Evolutionary conservation across 345 rosid genomes (phyloP).

Genomic region (Geranium rotundifolium): DNA sequence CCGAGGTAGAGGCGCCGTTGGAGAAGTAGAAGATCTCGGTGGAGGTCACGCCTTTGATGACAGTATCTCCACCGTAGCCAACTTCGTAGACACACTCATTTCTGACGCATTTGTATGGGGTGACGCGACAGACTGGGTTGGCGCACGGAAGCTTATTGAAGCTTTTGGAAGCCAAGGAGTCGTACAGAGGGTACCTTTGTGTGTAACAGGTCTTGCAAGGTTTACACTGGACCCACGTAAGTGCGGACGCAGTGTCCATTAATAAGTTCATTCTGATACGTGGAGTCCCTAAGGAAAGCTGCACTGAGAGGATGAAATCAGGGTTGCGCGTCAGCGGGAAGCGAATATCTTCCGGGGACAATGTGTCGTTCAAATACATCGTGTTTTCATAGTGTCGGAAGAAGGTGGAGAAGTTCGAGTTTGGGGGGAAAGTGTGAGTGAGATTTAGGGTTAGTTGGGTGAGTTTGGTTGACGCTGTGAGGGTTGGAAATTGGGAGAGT

Average conservation of each 20-base stretch:
- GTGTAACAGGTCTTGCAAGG: slow-evolving; percentile 17
- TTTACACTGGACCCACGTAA: slow-evolving; percentile 17
- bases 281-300: slow-evolving; percentile 1
- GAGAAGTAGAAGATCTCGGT: slow-evolving; percentile 8
- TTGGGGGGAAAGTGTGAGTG: too few species aligned
- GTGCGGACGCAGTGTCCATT: slow-evolving; percentile 10
- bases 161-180: slow-evolving; percentile 1
- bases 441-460: too few species aligned
- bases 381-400: too few species aligned
- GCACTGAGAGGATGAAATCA: too few species aligned
- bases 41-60: slow-evolving; percentile 10
- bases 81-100: slow-evolving; percentile 6
- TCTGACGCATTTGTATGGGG: slow-evolving; percentile 6
- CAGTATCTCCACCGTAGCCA: slow-evolving; percentile 1
- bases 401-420: too few species aligned
- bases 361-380: too few species aligned
- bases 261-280: not conserved
- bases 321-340: too few species aligned
- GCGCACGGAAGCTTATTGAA: slow-evolving; percentile 8
- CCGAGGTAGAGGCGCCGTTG: rapidly evolving
- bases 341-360: too few species aligned
- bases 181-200: slow-evolving; percentile 4
- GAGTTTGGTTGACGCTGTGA: too few species aligned
- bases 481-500: too few species aligned
- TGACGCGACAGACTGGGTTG: slow-evolving; percentile 8